A percentile compares a stretch with the other conserved stretches of the same genome.
phyloP scores from a whole-genome alignment of 768 basidiomycete species.

The Pleurotus cornucopiae region DNA sequence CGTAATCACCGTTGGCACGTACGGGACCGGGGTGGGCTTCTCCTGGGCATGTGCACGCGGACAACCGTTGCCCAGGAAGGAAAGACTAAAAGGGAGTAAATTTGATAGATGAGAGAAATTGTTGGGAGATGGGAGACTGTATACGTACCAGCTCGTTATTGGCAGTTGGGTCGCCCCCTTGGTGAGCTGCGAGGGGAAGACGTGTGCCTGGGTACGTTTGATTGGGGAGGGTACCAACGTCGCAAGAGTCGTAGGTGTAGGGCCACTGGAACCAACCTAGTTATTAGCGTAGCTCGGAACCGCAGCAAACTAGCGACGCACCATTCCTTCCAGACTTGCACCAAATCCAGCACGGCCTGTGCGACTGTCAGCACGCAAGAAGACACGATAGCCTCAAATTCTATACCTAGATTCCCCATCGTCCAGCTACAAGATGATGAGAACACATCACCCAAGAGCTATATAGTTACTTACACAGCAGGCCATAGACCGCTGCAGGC shows the following conservation, averaged over 20 bases:
- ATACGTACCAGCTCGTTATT: constrained; percentile 31
- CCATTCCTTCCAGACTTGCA: constrained; percentile 59
- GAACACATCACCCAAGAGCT: neutral
- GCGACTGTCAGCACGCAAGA: constrained; percentile 30
- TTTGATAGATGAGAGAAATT: neutral
- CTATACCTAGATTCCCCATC: constrained; percentile 46
- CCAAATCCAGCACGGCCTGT: constrained; percentile 67
- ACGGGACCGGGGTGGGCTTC: constrained; percentile 40
- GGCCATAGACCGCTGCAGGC: constrained; percentile 31
- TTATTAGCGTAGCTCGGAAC: no score
- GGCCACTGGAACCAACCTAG: constrained; percentile 43
- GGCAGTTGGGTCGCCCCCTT: constrained; percentile 34
- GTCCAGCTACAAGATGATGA: constrained; percentile 28
- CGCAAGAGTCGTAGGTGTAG: constrained; percentile 68
- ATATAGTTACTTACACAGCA: constrained; percentile 23
- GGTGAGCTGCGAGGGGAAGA: constrained; percentile 42
- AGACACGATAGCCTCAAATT: constrained; percentile 23
- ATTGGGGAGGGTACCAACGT: constrained; percentile 75
- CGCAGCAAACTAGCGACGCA: constrained; percentile 21
- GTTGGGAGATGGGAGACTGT: no score
- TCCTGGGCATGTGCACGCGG: constrained; percentile 37
- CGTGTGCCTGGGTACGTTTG: constrained; percentile 60
- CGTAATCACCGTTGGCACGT: constrained; percentile 45
- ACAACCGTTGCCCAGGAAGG: constrained; percentile 58
- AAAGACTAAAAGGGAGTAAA: constrained; percentile 38